Evolutionary conservation across 1,284 basidiomycete genomes (phyloP).

Genomic region (Austroboletus niveus): DNA sequence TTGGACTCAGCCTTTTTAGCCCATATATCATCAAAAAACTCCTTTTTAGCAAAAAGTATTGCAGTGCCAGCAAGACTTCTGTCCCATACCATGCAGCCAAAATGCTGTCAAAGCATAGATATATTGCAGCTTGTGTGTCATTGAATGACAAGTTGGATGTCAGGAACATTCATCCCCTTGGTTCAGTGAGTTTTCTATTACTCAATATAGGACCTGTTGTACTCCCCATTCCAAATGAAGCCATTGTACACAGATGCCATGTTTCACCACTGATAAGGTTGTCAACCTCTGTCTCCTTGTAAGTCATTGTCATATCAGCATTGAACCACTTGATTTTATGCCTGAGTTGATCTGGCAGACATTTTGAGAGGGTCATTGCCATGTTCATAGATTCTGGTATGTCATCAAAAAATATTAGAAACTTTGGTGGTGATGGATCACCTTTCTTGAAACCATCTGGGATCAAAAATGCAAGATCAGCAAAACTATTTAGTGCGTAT

Average conservation of each 20-base stretch:
- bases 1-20: background rate
- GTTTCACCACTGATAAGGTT: background rate
- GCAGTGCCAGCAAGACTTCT: background rate
- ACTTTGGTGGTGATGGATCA: conserved; percentile 18
- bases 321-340: background rate
- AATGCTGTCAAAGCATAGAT: background rate
- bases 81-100: background rate
- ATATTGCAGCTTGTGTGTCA: background rate
- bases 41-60: background rate
- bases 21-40: background rate
- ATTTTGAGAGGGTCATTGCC: no score
- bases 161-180: no score
- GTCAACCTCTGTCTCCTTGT: background rate
- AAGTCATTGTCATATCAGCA: background rate
- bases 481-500: conserved; percentile 16
- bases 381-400: conserved; percentile 5
- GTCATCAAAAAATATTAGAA: conserved; percentile 34
- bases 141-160: no score
- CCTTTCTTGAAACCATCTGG: conserved; percentile 10
- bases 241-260: no score
- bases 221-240: no score
- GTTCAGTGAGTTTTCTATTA: background rate
- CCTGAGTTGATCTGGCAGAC: no score
- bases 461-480: conserved; percentile 31
- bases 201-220: background rate